Evolutionary conservation across 2,329 filamentous ascomycete species (phyloP).

Genomic region (Phaeosphaeriaceae sp.): DNA sequence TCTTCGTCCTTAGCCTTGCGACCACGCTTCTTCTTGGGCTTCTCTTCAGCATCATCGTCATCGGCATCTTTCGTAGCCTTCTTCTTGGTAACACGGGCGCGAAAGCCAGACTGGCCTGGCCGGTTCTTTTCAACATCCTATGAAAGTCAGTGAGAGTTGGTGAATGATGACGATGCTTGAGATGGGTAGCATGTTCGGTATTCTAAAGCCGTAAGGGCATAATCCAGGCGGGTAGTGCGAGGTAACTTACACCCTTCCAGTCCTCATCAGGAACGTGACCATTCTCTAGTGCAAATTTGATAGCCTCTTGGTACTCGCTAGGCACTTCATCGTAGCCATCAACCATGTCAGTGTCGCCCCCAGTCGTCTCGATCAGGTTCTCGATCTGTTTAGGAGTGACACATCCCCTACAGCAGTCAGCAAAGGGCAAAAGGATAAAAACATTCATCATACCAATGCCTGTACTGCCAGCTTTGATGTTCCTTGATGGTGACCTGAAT

Average conservation of each 20-base stretch:
- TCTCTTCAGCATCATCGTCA: slow-evolving; percentile 35
- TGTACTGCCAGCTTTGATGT: slow-evolving; percentile 74
- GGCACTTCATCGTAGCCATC: slow-evolving; percentile 83
- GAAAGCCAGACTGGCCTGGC: slow-evolving; percentile 69
- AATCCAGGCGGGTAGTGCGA: not conserved
- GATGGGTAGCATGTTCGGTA: no score
- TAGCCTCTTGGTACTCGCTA: slow-evolving; percentile 72
- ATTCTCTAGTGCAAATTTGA: slow-evolving; percentile 72
- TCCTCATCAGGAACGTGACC: slow-evolving; percentile 85
- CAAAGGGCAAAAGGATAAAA: not conserved
- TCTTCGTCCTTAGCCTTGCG: slow-evolving; percentile 40
- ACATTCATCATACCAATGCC: slow-evolving; percentile 74
- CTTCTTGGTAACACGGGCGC: slow-evolving; percentile 39
- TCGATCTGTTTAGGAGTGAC: slow-evolving; percentile 76
- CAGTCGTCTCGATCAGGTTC: slow-evolving; percentile 67
- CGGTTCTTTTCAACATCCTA: slow-evolving; percentile 78
- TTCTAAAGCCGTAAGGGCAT: no score
- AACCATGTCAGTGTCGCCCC: slow-evolving; percentile 68
- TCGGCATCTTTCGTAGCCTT: slow-evolving; percentile 37
- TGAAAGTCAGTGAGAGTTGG: slow-evolving; percentile 16
- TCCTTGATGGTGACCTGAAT: slow-evolving; percentile 69
- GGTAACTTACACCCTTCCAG: slow-evolving; percentile 78
- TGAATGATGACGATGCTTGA: no score
- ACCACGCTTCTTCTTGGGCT: slow-evolving; percentile 52
- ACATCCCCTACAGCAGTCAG: slow-evolving; percentile 72